These are phyloP conservation scores for Coniella vitis DNA, from an alignment of 2,329 filamentous ascomycete genomes.

Conservation along the genomic window DNA sequence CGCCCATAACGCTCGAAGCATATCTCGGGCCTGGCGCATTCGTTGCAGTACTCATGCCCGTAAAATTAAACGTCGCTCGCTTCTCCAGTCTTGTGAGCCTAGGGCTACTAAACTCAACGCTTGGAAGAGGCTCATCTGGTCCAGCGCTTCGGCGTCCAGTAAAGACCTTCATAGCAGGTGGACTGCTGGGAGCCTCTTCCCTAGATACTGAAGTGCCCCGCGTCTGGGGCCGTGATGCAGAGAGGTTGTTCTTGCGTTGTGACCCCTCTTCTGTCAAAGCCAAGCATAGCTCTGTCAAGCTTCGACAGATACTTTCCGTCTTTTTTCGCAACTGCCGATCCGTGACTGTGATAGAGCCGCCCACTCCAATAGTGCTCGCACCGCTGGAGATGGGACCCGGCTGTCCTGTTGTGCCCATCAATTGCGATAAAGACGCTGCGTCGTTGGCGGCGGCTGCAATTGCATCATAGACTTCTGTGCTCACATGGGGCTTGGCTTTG, in stretches of 20 bases:
- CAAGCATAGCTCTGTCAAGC: conserved; percentile 85
- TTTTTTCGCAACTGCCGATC: conserved; percentile 86
- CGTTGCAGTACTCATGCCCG: conserved; percentile 27
- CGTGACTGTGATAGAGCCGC: conserved; percentile 42
- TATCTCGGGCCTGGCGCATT: conserved; percentile 40
- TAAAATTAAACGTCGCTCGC: conserved; percentile 34
- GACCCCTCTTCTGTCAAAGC: conserved; percentile 61
- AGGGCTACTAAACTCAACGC: conserved; percentile 35
- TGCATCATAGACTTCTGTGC: conserved; percentile 65
- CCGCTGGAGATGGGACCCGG: conserved; percentile 62
- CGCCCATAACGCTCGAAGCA: conserved; percentile 23
- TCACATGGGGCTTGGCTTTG: conserved; percentile 67
- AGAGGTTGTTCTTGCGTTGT: conserved; percentile 25
- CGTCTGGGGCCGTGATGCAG: conserved; percentile 17
- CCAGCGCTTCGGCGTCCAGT: conserved; percentile 33
- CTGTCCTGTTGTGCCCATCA: conserved; percentile 68
- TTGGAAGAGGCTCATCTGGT: conserved; percentile 32
- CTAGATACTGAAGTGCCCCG: conserved; percentile 16
- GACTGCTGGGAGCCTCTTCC: conserved; percentile 31
- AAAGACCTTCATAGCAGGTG: conserved; percentile 37
- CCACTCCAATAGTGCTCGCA: conserved; percentile 53
- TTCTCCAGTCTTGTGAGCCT: conserved; percentile 47
- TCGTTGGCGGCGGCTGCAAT: conserved; percentile 78
- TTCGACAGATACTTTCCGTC: conserved; percentile 87
- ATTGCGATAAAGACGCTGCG: conserved; percentile 68